Evolutionary conservation across 1,284 basidiomycete species (phyloP).

Genomic region (Ustilago bromivora): DNA sequence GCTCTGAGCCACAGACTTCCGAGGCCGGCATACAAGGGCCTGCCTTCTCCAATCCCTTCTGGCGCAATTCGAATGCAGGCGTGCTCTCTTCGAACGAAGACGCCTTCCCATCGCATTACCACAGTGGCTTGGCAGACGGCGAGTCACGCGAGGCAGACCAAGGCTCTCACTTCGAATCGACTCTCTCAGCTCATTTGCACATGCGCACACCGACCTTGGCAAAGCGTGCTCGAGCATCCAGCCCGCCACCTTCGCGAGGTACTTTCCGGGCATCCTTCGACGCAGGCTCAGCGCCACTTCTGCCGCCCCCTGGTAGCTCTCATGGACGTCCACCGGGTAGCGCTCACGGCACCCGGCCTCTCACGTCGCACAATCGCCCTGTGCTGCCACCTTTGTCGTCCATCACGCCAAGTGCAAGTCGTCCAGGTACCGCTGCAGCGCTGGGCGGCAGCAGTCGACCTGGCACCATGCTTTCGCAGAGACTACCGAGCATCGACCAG

Average conservation of each 20-base stretch:
- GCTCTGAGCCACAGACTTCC: conserved; percentile 8
- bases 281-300: conserved; percentile 30
- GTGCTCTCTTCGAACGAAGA: conserved; percentile 17
- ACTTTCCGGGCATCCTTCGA: conserved; percentile 42
- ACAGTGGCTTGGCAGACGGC: conserved; percentile 8
- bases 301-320: conserved; percentile 50
- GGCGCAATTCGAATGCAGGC: conserved; percentile 22
- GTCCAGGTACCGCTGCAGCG: conserved; percentile 53
- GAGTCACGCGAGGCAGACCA: conserved; percentile 18
- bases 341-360: conserved; percentile 41
- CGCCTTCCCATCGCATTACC: conserved; percentile 15
- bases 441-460: conserved; percentile 30
- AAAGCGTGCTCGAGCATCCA: conserved; percentile 37
- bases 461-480: conserved; percentile 31
- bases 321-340: conserved; percentile 49
- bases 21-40: conserved; percentile 10
- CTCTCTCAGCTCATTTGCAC: conserved; percentile 56
- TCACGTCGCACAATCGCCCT: conserved; percentile 53
- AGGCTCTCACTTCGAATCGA: conserved; percentile 53
- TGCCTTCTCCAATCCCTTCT: conserved; percentile 48
- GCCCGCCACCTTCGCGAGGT: conserved; percentile 45
- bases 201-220: conserved; percentile 55
- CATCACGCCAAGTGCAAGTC: conserved; percentile 50
- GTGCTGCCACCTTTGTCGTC: conserved; percentile 57
- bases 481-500: conserved; percentile 54